phyloP scores from a whole-genome alignment of 441 rosid species.

The Arabidopsis hybrid region DNA sequence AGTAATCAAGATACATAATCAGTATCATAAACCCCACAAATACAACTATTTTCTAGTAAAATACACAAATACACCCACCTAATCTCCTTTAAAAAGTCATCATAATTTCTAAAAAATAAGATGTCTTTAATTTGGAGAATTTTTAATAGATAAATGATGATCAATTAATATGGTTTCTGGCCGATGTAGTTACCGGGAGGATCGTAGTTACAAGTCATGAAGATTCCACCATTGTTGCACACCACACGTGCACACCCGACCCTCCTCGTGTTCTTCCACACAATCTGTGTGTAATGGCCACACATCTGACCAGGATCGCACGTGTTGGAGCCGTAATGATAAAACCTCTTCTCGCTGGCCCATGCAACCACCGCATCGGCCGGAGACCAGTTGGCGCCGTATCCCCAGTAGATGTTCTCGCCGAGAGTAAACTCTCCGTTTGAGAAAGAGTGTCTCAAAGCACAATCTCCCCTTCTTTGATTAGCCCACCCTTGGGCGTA shows the following conservation, averaged over 20 bases:
- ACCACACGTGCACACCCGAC: constrained; percentile 80
- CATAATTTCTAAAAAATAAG: constrained; percentile 22
- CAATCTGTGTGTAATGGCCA: constrained; percentile 82
- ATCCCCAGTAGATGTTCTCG: constrained; percentile 86
- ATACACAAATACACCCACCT: constrained; percentile 23
- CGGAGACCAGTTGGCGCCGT: constrained; percentile 63
- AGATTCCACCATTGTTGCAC: constrained; percentile 78
- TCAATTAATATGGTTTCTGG: constrained; percentile 64
- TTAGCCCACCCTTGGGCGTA: constrained; percentile 77
- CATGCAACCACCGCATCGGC: constrained; percentile 65
- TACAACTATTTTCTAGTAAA: constrained; percentile 30
- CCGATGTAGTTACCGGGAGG: constrained; percentile 85
- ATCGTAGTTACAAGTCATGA: constrained; percentile 89
- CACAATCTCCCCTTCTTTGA: constrained; percentile 67
- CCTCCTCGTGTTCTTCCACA: constrained; percentile 68
- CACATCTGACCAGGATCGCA: constrained; percentile 71
- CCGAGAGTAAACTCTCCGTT: constrained; percentile 67
- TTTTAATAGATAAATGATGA: background rate
- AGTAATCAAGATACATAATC: background rate
- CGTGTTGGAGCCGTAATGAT: constrained; percentile 56
- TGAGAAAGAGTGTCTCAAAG: constrained; percentile 64
- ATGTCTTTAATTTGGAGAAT: background rate
- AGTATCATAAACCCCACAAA: constrained; percentile 6
- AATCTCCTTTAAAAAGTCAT: constrained; percentile 10
- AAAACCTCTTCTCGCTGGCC: constrained; percentile 77